Evolutionary conservation across 768 basidiomycete genomes (phyloP), one percentile per base, ranked within the genome.

Genomic region (Collybia sp.): DNA sequence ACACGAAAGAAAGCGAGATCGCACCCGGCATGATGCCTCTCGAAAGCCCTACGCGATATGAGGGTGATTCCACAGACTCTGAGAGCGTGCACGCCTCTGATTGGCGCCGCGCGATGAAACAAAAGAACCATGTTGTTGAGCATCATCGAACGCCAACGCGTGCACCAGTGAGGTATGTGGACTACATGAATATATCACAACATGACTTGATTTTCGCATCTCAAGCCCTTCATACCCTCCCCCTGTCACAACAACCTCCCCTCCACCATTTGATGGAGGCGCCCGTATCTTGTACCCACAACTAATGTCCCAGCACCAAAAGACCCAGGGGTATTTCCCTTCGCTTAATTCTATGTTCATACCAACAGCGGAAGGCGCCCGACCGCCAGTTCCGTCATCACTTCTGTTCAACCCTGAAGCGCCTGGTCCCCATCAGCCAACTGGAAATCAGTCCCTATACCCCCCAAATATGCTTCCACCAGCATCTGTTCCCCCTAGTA

Each of bases 221-320:
- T 40, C 37, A 45, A 63, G 63, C 45, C 55, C 59, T 30, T 47
- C 60, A 3, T 76, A 79, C 54, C 77, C 77, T 13, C 66, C 75
- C 20, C 83, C 84, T 31, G 68, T 84, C 40, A 88, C 85, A 1
- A 85, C 83, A 0, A 88, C 86, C 9, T 83, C 87, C 25, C 79
- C 83, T 3, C 71, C 79, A n/a, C 76, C 82, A 12, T 69, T 72
- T 5, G 69, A 73, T 31, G 64, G 25, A 4, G 25, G 71, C 13
- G 65, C 68, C 12, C 57, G 67, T 15, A 64, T 83, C 44, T 72
- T 72, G 30, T 87, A 86, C 54, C 86, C 87, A 1, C 70, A 77
- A 12, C 75, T 90, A 30, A 91, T 91, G 88, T 81, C 83, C 1
- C 77, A 77, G 46, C 89, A 91, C 48, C 88, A 91, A 61, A 75